Evolutionary conservation across 176 grass and related monocot species (phyloP).

Genomic region (Oryza brachyantha): DNA sequence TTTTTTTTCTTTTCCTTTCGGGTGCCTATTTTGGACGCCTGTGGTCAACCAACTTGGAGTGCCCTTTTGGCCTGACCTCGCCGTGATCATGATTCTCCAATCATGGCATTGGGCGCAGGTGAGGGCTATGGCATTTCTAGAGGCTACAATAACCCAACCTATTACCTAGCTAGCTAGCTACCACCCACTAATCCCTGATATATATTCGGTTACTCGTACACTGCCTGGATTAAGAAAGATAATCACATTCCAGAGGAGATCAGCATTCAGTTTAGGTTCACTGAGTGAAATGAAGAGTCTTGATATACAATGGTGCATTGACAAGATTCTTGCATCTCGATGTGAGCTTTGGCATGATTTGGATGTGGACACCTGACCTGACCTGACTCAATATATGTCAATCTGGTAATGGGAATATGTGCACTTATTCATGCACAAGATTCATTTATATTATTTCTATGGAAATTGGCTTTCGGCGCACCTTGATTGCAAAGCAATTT

Average conservation of each 20-base stretch:
- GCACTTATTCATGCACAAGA: no score
- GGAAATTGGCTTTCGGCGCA: slow-evolving; percentile 30
- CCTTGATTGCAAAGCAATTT: background rate
- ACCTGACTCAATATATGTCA: background rate
- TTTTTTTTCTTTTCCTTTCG: background rate
- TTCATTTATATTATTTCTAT: background rate
- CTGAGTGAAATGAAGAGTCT: background rate
- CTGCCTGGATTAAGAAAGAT: background rate
- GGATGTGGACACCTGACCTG: background rate
- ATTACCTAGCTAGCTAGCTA: background rate
- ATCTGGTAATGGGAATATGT: background rate
- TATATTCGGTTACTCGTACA: background rate
- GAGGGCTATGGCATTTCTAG: background rate
- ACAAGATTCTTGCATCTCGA: background rate
- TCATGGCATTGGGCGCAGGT: background rate
- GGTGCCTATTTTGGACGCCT: background rate
- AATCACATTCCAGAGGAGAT: no score
- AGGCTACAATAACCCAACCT: background rate
- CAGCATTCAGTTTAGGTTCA: background rate
- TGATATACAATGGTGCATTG: background rate
- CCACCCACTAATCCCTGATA: background rate
- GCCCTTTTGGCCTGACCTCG: background rate
- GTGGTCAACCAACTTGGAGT: slow-evolving; percentile 37
- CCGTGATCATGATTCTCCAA: slow-evolving; percentile 26
- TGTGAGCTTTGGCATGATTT: background rate